Conservation (phyloP, 495 filamentous ascomycete genomes). For the Penicillium soppii region DNA sequence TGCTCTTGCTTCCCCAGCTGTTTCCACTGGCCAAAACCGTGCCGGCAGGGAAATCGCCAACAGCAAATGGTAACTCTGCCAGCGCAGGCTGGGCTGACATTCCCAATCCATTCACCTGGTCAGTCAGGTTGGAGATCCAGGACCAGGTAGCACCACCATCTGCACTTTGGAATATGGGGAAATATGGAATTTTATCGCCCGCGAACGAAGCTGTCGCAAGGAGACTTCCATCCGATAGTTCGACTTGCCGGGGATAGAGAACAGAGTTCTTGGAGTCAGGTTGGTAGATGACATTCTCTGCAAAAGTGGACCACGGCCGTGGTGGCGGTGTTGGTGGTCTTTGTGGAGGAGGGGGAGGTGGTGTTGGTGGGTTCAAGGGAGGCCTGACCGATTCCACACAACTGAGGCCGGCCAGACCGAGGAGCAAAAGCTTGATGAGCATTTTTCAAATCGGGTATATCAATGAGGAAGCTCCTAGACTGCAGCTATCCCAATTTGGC, state of each 20-base stretch:
- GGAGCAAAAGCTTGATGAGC: too few relatives aligned
- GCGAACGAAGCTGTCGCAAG: constrained; percentile 9
- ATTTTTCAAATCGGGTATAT: too few relatives aligned
- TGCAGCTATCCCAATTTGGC: too few relatives aligned
- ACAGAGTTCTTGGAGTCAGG: constrained; percentile 7
- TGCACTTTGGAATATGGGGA: constrained; percentile 12
- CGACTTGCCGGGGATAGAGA: constrained; percentile 11
- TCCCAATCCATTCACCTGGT: constrained; percentile 51
- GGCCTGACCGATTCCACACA: constrained; percentile 8
- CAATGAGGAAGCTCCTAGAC: too few relatives aligned
- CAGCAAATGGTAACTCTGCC: constrained; percentile 49
- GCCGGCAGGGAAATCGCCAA: constrained; percentile 52
- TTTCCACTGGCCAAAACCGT: constrained; percentile 46
- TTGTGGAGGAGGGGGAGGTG: too few relatives aligned
- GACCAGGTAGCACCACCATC: constrained; percentile 18
- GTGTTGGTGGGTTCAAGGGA: too few relatives aligned
- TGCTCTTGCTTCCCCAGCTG: constrained; percentile 56
- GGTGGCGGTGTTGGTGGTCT: too few relatives aligned
- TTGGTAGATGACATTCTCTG: constrained; percentile 14
- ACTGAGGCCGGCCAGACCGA: constrained; percentile 6
- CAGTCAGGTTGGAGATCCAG: constrained; percentile 12
- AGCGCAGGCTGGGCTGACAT: constrained; percentile 60
- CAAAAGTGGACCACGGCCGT: constrained; percentile 12
- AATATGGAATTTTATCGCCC: constrained; percentile 10
- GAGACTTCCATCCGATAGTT: constrained; percentile 12